Conservation (phyloP, 1,139 yeast genomes). For the Zygoascus meyerae region DNA sequence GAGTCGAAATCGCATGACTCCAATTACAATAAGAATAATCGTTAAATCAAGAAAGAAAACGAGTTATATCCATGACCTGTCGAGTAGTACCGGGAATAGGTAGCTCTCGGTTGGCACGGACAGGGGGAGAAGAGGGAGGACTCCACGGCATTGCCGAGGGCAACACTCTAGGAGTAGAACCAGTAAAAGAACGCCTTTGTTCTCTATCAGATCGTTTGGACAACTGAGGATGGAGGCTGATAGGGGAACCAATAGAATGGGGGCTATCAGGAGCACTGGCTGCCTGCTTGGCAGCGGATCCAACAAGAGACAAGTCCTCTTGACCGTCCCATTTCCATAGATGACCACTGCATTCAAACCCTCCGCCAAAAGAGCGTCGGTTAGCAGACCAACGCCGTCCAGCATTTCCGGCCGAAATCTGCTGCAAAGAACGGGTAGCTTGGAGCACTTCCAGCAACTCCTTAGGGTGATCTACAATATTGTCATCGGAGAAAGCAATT, state of each 20-base stretch:
- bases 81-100: slow-evolving; percentile 6
- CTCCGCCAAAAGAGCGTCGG: slow-evolving; percentile 25
- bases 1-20: too few relatives aligned
- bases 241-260: slow-evolving; percentile 10
- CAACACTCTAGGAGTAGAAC: slow-evolving; percentile 7
- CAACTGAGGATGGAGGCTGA: slow-evolving; percentile 8
- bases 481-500: slow-evolving; percentile 20
- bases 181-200: slow-evolving; percentile 3
- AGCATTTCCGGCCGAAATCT: slow-evolving; percentile 29
- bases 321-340: slow-evolving; percentile 39
- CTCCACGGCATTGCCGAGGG: slow-evolving; percentile 2
- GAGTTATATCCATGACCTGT: slow-evolving; percentile 20
- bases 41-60: slow-evolving; percentile 13
- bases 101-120: not conserved
- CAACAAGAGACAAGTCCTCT: slow-evolving; percentile 25
- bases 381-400: slow-evolving; percentile 24
- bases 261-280: not conserved
- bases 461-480: slow-evolving; percentile 18
- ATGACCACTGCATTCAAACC: slow-evolving; percentile 37
- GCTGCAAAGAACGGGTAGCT: slow-evolving; percentile 39
- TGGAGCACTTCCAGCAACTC: slow-evolving; percentile 37
- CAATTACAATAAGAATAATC: too few relatives aligned
- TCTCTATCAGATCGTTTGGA: not conserved
- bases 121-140: slow-evolving; percentile 12
- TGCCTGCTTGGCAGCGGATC: not conserved